These are phyloP conservation scores for Lichina pygmaea DNA, from an alignment of 495 filamentous ascomycete species.

Conservation along the genomic window DNA sequence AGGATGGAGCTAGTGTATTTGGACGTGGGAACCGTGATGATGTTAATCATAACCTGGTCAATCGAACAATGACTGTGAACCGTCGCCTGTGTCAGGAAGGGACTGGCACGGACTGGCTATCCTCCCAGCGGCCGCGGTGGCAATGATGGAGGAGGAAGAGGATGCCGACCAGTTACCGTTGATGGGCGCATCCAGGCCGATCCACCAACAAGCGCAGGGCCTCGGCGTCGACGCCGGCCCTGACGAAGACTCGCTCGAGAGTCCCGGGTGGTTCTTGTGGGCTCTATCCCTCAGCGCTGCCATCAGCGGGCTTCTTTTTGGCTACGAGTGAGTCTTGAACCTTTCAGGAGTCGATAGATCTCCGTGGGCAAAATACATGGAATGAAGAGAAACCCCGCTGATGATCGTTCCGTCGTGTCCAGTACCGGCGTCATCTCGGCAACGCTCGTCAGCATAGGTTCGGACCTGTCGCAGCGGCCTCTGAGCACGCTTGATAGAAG, in stretches of 20 bases:
- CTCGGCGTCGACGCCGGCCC: background rate
- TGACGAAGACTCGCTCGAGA: background rate
- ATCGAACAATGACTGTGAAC: too few species aligned
- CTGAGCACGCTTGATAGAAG: slow-evolving; percentile 59
- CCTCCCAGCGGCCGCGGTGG: too few species aligned
- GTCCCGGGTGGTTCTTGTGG: slow-evolving; percentile 29
- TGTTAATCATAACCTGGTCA: too few species aligned
- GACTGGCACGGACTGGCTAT: too few species aligned
- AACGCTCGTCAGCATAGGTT: slow-evolving; percentile 53
- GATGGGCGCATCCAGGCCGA: too few species aligned
- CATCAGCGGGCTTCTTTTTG: slow-evolving; percentile 68
- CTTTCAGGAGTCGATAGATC: background rate
- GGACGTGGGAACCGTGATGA: too few species aligned
- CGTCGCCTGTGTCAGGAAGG: too few species aligned
- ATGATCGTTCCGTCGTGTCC: slow-evolving; percentile 7
- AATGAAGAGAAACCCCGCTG: background rate
- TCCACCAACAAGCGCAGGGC: too few species aligned
- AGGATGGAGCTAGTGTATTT: too few species aligned
- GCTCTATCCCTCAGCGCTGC: slow-evolving; percentile 53
- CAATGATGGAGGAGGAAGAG: too few species aligned
- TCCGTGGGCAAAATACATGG: background rate
- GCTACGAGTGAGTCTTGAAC: slow-evolving; percentile 30
- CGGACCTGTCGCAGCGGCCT: slow-evolving; percentile 37
- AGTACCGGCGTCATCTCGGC: slow-evolving; percentile 84
- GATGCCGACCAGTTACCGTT: too few species aligned